phyloP scores from a whole-genome alignment of 805 yeast genomes.

The Kluyveromyces dobzhanskii region DNA sequence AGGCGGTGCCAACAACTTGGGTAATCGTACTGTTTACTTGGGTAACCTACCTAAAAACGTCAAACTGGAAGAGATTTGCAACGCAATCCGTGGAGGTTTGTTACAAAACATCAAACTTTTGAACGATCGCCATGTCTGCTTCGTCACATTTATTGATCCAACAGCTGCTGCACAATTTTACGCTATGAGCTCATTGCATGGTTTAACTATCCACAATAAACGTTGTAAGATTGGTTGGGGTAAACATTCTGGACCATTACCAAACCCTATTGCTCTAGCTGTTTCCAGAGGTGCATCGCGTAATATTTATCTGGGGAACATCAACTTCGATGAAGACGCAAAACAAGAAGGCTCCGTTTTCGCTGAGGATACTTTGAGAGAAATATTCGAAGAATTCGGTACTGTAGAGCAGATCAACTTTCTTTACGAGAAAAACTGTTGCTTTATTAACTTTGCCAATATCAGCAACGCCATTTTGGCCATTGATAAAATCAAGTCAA shows the following conservation, averaged over 20 bases:
- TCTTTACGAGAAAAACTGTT: conserved; percentile 75
- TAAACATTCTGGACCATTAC: conserved; percentile 86
- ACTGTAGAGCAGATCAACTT: conserved; percentile 93
- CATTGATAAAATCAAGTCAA: conserved; percentile 79
- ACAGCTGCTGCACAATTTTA: conserved; percentile 96
- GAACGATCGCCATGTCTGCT: conserved; percentile 83
- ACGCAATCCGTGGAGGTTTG: conserved; percentile 91
- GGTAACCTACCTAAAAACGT: conserved; percentile 87
- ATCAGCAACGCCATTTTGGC: conserved; percentile 89
- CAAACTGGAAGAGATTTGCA: conserved; percentile 87
- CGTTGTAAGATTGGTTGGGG: conserved; percentile 97
- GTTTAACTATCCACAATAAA: conserved; percentile 76
- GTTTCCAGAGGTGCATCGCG: conserved; percentile 92
- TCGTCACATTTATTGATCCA: conserved; percentile 92
- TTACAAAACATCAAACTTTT: conserved; percentile 75
- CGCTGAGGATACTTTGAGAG: conserved; percentile 53
- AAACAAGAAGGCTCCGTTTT: conserved; percentile 27
- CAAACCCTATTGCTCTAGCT: conserved; percentile 79
- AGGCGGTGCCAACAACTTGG: conserved; percentile 86
- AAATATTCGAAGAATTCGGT: conserved; percentile 75
- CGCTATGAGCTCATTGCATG: conserved; percentile 88
- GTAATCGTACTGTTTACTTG: conserved; percentile 86
- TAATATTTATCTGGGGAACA: conserved; percentile 81
- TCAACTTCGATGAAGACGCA: conserved; percentile 31
- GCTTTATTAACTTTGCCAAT: conserved; percentile 85